Base-by-base conservation (phyloP, 768 basidiomycete genomes). In the Amanita molliuscula region DNA sequence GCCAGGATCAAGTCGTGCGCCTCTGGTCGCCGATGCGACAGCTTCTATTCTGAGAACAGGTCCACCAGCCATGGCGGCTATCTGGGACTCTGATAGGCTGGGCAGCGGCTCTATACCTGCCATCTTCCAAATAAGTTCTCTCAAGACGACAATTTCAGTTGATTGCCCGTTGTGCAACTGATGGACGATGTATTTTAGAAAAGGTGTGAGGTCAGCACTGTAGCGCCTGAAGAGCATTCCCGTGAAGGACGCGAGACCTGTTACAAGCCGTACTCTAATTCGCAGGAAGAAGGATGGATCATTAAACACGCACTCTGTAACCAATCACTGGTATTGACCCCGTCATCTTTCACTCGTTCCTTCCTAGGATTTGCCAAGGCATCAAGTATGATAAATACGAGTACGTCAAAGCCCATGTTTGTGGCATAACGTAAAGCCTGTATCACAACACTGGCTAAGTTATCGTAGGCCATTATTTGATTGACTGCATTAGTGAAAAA, bases 391-490 rank as follows among this genome's bases (percentile, higher is more conserved):
- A 89, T 73, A 61, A 84, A 98, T 15, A 90, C 81, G 9, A 97
- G 71, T 7, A 96, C 90, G 61, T 99, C 96, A 60, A 91, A 97
- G 6, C 90, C 90, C 77, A 99, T 85, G 54, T 84, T 84, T 3
- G 91, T 92, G 55, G 92, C 81, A 66, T 88, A 94, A 61, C 88
- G 74, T 56, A 92, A 73, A 15, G 87, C 87, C 57, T 92, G 91
- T 21, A 98, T 86, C 37, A 97, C 86, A 18, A 93, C 89, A 36
- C 76, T 77, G 8, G 89, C 90, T 47, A 96, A 67, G 65, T 98
- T 99, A 61, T 95, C 89, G 60, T 99, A 99, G 11, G 89, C 84
- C 84, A 92, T 91, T 51, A 97, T 87, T 65, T 98, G 96, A 56
- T 84, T 83, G 42, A 99, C 82, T 0, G 88, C 90, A 54, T 88